Evolutionary conservation across 805 yeast species (phyloP), one percentile per base, ranked within the genome.

Genomic region (Barnettozyma californica): DNA sequence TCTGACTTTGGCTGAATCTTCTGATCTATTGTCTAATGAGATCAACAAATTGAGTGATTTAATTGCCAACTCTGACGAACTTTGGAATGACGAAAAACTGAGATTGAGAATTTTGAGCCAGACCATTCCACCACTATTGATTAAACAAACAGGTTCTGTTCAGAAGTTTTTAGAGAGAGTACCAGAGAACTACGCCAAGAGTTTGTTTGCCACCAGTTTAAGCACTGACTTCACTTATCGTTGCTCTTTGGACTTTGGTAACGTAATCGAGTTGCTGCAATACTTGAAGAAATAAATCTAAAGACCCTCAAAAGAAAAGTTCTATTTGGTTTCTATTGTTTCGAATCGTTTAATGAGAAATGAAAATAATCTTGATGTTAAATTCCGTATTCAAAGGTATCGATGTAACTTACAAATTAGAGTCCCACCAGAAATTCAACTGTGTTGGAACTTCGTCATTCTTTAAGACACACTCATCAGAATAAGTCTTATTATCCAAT

Each of bases 21-120:
- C 95, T n/a, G 96, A 91, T 66, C 80, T 81, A 57, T 74, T 91
- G 47, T 87, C 96, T 8, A 74, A 75, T 52, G 84, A 95, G 29
- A 91, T 91, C 65, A 91, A 89, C 68, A 81, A 84, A 57, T 75
- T 91, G 56, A 87, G 84, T 44, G 96, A 88, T 63, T 95, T 90
- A 70, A 78, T 92, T 59, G 83, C 94, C 34, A 76, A 79, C 42
- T 84, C 94, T 58, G 91, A 85, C 63, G 74, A 94, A 60, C 89
- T 97, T 95, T 77, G 78, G 57, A 85, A 83, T 55, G 97, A 94
- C 64, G 68, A 70, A 9, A 74, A 68, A 44, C 84, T 94, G 73
- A 80, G 96, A 68, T 81, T 87, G 61, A 82, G 81, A 19, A 84
- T 92, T 18, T 76, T 94, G 56, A 61, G 74, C 21, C 85, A 83